Conservation (phyloP, 345 rosid species). For the Lumnitzera racemosa region DNA sequence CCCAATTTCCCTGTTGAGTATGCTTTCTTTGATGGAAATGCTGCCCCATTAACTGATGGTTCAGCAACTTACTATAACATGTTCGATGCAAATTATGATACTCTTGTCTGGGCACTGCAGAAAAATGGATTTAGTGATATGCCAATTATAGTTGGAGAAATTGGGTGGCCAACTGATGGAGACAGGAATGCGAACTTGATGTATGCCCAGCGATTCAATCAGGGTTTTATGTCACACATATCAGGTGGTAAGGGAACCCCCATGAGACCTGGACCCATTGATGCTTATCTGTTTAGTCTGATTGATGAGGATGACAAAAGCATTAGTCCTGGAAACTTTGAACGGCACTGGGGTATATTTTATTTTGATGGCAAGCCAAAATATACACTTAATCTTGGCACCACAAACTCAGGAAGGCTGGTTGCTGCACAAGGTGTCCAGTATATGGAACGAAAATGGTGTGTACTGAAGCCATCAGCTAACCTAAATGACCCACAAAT, state of each 20-base stretch:
- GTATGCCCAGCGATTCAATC: constrained; percentile 76
- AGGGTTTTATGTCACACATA: constrained; percentile 70
- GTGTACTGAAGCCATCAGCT: constrained; percentile 59
- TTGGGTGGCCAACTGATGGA: constrained; percentile 98
- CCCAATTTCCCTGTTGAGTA: constrained; percentile 75
- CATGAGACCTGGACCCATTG: constrained; percentile 60
- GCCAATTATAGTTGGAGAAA: constrained; percentile 79
- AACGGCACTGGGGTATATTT: constrained; percentile 86
- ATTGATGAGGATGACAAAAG: constrained; percentile 88
- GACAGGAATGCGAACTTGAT: constrained; percentile 61
- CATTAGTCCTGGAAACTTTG: constrained; percentile 79
- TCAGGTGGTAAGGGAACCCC: constrained; percentile 85
- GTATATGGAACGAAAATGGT: constrained; percentile 63
- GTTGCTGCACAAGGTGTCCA: constrained; percentile 44
- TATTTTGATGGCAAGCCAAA: constrained; percentile 62
- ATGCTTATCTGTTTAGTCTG: constrained; percentile 70
- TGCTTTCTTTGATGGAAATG: constrained; percentile 78
- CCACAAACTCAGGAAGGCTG: constrained; percentile 59
- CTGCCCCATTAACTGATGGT: constrained; percentile 64
- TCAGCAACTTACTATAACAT: constrained; percentile 56
- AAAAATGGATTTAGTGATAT: constrained; percentile 72
- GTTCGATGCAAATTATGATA: constrained; percentile 89
- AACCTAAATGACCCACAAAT: constrained; percentile 59
- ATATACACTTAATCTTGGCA: constrained; percentile 72
- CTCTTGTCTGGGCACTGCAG: constrained; percentile 70